These are phyloP conservation scores for Peltaster fructicola DNA, from an alignment of 2,329 filamentous ascomycete genomes.

Conservation along the genomic window DNA sequence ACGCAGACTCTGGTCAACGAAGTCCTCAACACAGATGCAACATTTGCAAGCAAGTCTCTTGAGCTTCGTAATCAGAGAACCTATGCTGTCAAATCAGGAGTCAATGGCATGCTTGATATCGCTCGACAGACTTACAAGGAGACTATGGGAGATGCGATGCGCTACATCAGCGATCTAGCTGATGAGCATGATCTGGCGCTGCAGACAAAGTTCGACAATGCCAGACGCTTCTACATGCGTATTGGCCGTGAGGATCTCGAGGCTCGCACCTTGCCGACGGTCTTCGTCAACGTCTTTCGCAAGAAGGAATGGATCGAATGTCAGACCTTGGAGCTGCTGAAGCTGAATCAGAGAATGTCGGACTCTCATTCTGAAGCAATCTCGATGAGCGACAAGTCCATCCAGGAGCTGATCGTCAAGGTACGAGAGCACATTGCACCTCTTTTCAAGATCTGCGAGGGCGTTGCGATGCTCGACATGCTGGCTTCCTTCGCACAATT, in stretches of 20 bases:
- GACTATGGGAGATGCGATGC: constrained; percentile 57
- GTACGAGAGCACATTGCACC: constrained; percentile 53
- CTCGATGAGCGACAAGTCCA: constrained; percentile 56
- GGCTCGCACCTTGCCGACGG: constrained; percentile 38
- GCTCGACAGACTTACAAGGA: constrained; percentile 82
- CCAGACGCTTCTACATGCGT: constrained; percentile 63
- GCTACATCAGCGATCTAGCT: constrained; percentile 50
- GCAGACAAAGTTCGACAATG: constrained; percentile 57
- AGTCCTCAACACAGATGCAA: constrained; percentile 65
- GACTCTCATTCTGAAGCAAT: constrained; percentile 74
- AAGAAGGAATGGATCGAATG: constrained; percentile 70
- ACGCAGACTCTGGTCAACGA: constrained; percentile 48
- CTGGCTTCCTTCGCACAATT: constrained; percentile 53
- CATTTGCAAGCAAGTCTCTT: constrained; percentile 59
- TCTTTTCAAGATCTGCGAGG: constrained; percentile 73
- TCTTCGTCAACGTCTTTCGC: constrained; percentile 60
- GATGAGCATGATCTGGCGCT: constrained; percentile 39
- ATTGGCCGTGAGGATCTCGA: constrained; percentile 47
- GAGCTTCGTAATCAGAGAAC: constrained; percentile 79
- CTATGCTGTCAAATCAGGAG: constrained; percentile 74
- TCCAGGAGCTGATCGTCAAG: constrained; percentile 53
- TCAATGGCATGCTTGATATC: constrained; percentile 75
- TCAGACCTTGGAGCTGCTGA: constrained; percentile 68
- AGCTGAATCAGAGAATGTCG: constrained; percentile 55
- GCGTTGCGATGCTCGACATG: constrained; percentile 63